A percentile compares a stretch with the other conserved stretches of the same genome.
Conservation (phyloP, 805 yeast genomes). For the Kuraishia borneana region DNA sequence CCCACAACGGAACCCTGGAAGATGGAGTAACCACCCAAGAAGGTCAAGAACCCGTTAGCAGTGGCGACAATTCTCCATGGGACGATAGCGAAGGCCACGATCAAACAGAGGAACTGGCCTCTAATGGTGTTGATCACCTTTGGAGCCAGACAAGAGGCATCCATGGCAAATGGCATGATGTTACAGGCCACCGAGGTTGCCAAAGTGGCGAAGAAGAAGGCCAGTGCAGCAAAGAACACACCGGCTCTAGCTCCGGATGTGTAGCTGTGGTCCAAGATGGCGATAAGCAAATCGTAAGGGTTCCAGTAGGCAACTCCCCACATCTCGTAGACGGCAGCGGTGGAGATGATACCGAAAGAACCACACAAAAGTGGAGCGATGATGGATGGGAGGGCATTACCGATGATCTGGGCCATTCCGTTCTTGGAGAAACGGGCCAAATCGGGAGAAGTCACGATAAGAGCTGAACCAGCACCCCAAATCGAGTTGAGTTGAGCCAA, state of each 20-base stretch:
- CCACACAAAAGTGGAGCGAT: conserved; percentile 3
- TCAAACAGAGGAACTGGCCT: conserved; percentile 11
- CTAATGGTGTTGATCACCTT: conserved; percentile 28
- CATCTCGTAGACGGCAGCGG: conserved; percentile 8
- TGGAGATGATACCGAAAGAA: conserved; percentile 3
- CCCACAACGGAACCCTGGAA: conserved; percentile 32
- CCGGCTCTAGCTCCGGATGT: conserved; percentile 30
- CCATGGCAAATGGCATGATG: conserved; percentile 25
- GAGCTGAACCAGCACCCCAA: neutral
- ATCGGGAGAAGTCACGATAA: neutral
- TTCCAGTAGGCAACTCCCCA: conserved; percentile 31
- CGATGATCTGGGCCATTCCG: conserved; percentile 1
- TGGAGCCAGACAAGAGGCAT: conserved; percentile 28
- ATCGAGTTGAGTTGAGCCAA: neutral
- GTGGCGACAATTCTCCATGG: conserved; percentile 31
- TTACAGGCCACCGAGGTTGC: conserved; percentile 24
- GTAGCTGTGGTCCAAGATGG: conserved; percentile 22
- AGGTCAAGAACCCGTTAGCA: conserved; percentile 28
- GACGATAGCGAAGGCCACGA: conserved; percentile 24
- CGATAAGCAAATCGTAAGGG: conserved; percentile 28
- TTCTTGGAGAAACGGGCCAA: neutral
- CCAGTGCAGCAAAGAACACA: conserved; percentile 25
- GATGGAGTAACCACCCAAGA: conserved; percentile 29
- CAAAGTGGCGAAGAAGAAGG: conserved; percentile 30
- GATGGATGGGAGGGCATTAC: conserved; percentile 1